These are phyloP conservation scores for Trichophaea hybrida DNA, from an alignment of 2,329 filamentous ascomycete genomes.

Conservation along the genomic window DNA sequence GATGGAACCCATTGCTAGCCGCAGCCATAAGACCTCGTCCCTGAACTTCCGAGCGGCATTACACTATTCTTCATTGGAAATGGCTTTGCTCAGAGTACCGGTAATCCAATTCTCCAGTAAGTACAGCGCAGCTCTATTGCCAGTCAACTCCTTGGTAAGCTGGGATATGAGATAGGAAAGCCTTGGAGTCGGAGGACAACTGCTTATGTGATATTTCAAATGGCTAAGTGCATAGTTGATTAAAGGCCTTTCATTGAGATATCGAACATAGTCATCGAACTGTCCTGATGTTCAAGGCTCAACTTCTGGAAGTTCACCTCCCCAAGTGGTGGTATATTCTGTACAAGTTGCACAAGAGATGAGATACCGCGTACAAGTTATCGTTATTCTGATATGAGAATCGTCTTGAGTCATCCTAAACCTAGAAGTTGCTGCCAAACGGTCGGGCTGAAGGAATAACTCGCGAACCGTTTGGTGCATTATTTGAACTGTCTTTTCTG, in stretches of 20 bases:
- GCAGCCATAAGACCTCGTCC: background rate
- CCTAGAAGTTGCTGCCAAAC: background rate
- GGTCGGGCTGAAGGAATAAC: background rate
- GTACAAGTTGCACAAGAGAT: background rate
- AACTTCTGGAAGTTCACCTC: too few relatives aligned
- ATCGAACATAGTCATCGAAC: background rate
- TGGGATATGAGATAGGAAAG: background rate
- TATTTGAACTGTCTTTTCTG: background rate
- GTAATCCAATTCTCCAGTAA: background rate
- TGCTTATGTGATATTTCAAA: background rate
- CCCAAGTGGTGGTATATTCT: background rate
- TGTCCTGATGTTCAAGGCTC: background rate
- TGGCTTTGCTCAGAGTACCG: background rate
- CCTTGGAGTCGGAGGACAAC: background rate
- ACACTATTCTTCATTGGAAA: background rate
- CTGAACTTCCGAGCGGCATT: background rate
- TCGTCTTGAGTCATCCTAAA: background rate
- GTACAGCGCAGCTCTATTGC: too few relatives aligned
- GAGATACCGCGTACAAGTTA: background rate
- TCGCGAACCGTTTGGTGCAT: conserved; percentile 4
- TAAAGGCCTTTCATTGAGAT: background rate
- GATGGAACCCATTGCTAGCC: background rate
- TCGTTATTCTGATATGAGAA: background rate
- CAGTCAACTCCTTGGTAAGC: background rate
- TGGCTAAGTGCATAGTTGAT: background rate